Percentiles rank a stretch among this genome's conserved stretches.
Evolutionary conservation across 345 rosid genomes (phyloP).

Genomic region (Camelina laxa): DNA sequence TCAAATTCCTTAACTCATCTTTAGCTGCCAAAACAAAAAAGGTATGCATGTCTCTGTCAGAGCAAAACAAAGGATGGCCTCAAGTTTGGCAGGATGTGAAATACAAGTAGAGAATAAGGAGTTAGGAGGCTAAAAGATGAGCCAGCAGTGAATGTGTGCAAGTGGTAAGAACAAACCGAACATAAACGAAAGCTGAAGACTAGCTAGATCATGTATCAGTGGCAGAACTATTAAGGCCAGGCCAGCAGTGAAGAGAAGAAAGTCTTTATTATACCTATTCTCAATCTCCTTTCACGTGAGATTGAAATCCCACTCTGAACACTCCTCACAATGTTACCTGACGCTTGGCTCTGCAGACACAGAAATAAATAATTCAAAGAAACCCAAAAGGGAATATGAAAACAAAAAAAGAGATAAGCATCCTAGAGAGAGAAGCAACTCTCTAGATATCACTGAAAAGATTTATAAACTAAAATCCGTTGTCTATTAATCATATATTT

Average conservation of each 20-base stretch:
- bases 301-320: slow-evolving; percentile 52
- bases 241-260: not conserved
- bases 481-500: too few relatives aligned
- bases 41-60: too few relatives aligned
- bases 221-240: not conserved
- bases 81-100: too few relatives aligned
- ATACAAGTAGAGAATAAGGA: too few relatives aligned
- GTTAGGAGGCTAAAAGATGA: not conserved
- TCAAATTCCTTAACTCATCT: slow-evolving; percentile 59
- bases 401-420: too few relatives aligned
- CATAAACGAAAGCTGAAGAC: too few relatives aligned
- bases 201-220: not conserved
- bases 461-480: too few relatives aligned
- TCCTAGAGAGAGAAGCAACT: too few relatives aligned
- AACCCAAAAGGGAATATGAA: too few relatives aligned
- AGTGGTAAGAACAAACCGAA: too few relatives aligned
- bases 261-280: slow-evolving; percentile 1
- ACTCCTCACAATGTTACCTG: slow-evolving; percentile 58
- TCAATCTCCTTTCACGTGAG: slow-evolving; percentile 57
- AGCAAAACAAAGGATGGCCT: too few relatives aligned
- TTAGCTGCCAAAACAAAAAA: slow-evolving; percentile 49
- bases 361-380: not conserved
- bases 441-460: too few relatives aligned
- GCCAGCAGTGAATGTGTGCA: not conserved
- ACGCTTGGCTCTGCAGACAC: slow-evolving; percentile 55